Conservation (phyloP, 139 green algal genomes). For the Chlorella sorokiniana region DNA sequence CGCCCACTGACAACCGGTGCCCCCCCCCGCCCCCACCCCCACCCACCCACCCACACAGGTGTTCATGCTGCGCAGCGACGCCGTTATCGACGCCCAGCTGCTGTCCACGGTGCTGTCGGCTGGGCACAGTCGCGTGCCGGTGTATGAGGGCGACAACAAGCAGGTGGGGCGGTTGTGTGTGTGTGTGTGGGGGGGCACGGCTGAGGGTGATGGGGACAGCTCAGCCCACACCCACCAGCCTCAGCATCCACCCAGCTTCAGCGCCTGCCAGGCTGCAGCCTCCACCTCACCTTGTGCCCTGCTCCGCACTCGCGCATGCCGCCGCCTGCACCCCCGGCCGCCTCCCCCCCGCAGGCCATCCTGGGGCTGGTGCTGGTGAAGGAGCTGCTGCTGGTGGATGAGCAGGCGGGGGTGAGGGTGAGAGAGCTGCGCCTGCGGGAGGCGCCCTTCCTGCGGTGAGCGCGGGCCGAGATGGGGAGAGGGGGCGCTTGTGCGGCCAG, state of each 20-base stretch:
- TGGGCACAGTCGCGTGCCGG: conserved; percentile 22
- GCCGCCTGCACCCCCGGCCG: too few species aligned
- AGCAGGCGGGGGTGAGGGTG: conserved; percentile 14
- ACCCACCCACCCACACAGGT: conserved; percentile 58
- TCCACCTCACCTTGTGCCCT: background rate
- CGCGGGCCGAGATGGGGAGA: background rate
- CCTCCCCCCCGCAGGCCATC: conserved; percentile 7
- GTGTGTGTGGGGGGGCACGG: background rate
- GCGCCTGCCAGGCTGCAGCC: too few species aligned
- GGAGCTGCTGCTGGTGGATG: conserved; percentile 71
- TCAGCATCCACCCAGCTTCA: background rate
- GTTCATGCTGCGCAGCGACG: conserved; percentile 77
- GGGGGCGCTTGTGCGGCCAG: too few species aligned
- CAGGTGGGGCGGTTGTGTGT: background rate
- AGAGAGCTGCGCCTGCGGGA: conserved; percentile 41
- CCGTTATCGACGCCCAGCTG: conserved; percentile 62
- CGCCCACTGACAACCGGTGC: background rate
- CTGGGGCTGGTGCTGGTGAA: conserved; percentile 44
- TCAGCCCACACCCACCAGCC: background rate
- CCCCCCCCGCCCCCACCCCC: background rate
- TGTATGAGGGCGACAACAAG: conserved; percentile 15
- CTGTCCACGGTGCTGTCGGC: conserved; percentile 28
- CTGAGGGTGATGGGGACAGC: background rate
- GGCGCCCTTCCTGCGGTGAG: conserved; percentile 44
- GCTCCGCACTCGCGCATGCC: background rate